Conservation (phyloP, 129 eudicot genomes). For the Escallonia herrerae region DNA sequence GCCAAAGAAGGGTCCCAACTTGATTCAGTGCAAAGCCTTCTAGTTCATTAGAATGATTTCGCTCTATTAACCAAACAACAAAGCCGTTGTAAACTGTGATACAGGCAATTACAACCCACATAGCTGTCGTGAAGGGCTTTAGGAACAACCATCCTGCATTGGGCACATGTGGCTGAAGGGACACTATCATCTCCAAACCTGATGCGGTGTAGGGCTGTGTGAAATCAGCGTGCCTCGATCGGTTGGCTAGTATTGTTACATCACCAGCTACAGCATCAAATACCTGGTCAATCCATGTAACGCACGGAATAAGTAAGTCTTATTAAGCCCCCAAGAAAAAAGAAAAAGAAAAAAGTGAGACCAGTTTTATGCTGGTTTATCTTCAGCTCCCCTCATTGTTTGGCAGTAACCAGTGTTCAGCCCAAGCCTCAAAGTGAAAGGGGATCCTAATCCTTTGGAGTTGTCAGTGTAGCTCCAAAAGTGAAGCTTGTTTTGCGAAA, state of each 20-base stretch:
- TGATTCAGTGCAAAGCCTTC: conserved; percentile 32
- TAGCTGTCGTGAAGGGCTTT: conserved; percentile 45
- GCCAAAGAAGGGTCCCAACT: conserved; percentile 32
- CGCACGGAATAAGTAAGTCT: neutral
- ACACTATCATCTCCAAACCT: conserved; percentile 48
- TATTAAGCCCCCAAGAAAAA: too few species aligned
- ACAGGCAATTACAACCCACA: conserved; percentile 35
- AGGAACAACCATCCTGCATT: conserved; percentile 36
- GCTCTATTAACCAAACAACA: conserved; percentile 49
- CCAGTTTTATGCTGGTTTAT: too few species aligned
- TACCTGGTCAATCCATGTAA: conserved; percentile 13
- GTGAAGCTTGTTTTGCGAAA: too few species aligned
- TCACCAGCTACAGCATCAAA: conserved; percentile 56
- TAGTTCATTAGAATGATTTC: conserved; percentile 26
- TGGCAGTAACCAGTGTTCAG: too few species aligned
- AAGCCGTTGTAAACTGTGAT: conserved; percentile 38
- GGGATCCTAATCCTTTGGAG: too few species aligned
- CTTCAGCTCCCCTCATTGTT: too few species aligned
- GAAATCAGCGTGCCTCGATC: conserved; percentile 39
- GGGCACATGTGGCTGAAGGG: conserved; percentile 15
- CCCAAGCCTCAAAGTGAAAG: too few species aligned
- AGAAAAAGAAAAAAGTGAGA: too few species aligned
- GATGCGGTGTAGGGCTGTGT: conserved; percentile 45
- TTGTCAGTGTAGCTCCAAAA: too few species aligned
- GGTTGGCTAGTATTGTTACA: conserved; percentile 27